These are phyloP conservation scores for Globisporangium nagaii DNA, from an alignment of 352 stramenopile species.

Conservation along the genomic window DNA sequence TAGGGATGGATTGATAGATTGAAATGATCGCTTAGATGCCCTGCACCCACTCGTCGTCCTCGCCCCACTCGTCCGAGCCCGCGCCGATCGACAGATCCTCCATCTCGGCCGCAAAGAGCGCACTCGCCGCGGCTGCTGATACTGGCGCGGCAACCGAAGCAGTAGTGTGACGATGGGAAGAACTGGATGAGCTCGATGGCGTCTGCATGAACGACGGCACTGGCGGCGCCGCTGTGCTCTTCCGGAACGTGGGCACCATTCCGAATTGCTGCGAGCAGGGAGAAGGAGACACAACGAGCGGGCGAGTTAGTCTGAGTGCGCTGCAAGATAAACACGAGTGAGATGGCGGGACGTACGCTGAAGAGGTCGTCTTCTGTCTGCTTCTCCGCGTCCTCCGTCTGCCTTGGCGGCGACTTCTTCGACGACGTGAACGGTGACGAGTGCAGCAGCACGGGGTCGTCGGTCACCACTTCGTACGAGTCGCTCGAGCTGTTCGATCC, in stretches of 20 bases:
- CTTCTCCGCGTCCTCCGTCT: slow-evolving; percentile 24
- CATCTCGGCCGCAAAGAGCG: slow-evolving; percentile 62
- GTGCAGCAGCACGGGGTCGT: slow-evolving; percentile 25
- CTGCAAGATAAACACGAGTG: slow-evolving; percentile 6
- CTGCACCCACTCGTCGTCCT: slow-evolving; percentile 82
- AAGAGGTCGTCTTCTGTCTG: slow-evolving; percentile 65
- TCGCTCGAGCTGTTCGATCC: slow-evolving; percentile 67
- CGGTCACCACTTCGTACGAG: slow-evolving; percentile 56
- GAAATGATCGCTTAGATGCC: slow-evolving; percentile 60
- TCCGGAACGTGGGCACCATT: slow-evolving; percentile 78
- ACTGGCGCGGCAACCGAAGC: neutral
- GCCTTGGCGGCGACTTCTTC: slow-evolving; percentile 1
- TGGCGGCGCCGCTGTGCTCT: slow-evolving; percentile 39
- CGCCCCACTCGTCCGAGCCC: slow-evolving; percentile 55
- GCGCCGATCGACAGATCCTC: slow-evolving; percentile 44
- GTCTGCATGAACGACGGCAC: slow-evolving; percentile 14
- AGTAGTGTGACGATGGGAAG: slow-evolving; percentile 13
- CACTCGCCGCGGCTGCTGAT: slow-evolving; percentile 27
- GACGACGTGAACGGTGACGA: slow-evolving; percentile 13
- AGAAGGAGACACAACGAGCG: neutral
- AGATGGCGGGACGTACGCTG: slow-evolving; percentile 63
- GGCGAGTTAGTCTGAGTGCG: neutral
- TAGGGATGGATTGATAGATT: too few species aligned
- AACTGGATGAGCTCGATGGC: slow-evolving; percentile 1
- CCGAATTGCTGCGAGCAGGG: slow-evolving; percentile 62